Evolutionary conservation across 1,284 basidiomycete genomes (phyloP).

Genomic region (Ceratobasidium sp.): DNA sequence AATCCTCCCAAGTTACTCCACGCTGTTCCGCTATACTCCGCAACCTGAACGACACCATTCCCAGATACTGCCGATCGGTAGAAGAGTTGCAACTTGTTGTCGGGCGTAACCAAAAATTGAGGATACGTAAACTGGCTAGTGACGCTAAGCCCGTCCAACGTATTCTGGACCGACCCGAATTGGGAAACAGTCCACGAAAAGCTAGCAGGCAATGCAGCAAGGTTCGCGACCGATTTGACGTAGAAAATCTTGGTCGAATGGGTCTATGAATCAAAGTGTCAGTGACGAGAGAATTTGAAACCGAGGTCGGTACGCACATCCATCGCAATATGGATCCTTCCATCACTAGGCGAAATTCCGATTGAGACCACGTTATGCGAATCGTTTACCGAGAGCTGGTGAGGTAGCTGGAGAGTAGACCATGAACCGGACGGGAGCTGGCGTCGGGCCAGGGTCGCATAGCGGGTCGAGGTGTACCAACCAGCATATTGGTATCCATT

Average conservation of each 20-base stretch:
- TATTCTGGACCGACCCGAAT: conserved; percentile 35
- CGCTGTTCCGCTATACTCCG: conserved; percentile 33
- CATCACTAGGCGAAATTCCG: conserved; percentile 40
- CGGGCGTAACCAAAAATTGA: conserved; percentile 40
- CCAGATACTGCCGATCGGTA: conserved; percentile 38
- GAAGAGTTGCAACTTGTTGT: conserved; percentile 39
- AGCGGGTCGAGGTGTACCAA: conserved; percentile 38
- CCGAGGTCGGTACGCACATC: conserved; percentile 17
- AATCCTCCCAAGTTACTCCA: conserved; percentile 40
- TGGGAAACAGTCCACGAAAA: conserved; percentile 38
- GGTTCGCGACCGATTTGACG: conserved; percentile 34
- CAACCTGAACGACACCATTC: conserved; percentile 37
- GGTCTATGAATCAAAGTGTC: not conserved
- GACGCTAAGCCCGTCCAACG: conserved; percentile 35
- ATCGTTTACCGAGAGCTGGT: conserved; percentile 38
- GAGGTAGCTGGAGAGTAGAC: conserved; percentile 37
- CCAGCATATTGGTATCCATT: conserved; percentile 42
- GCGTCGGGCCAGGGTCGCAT: conserved; percentile 39
- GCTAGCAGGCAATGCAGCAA: conserved; percentile 30
- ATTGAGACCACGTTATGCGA: conserved; percentile 41
- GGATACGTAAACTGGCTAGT: conserved; percentile 41
- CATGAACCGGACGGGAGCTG: conserved; percentile 35
- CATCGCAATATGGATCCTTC: conserved; percentile 41
- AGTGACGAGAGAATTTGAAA: not conserved
- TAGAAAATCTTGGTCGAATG: conserved; percentile 37